A percentile compares a stretch with the other conserved stretches of the same genome.
Evolutionary conservation across 2,329 filamentous ascomycete species (phyloP).

Genomic region (Diaporthe sp.): DNA sequence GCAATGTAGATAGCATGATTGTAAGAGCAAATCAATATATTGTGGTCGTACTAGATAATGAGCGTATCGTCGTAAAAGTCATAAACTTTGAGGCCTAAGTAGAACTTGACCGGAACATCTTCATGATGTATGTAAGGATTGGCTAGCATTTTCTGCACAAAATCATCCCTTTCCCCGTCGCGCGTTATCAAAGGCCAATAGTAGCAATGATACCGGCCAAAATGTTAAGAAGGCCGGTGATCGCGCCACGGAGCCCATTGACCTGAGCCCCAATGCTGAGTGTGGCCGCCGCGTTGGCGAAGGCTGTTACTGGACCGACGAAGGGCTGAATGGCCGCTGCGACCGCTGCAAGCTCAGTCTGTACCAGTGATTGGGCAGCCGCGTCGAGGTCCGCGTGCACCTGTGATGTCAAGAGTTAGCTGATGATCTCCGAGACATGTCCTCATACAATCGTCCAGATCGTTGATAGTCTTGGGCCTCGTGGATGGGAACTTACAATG

Average conservation of each 20-base stretch:
- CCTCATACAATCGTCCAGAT: neutral
- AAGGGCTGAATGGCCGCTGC: neutral
- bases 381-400: conserved; percentile 4
- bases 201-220: neutral
- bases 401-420: neutral
- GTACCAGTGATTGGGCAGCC: neutral
- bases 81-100: neutral
- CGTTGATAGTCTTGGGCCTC: neutral
- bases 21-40: neutral
- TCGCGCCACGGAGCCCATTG: neutral
- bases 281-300: neutral
- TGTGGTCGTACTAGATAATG: neutral
- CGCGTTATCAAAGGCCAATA: neutral
- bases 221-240: neutral
- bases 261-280: conserved; percentile 2
- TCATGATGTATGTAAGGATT: neutral
- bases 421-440: neutral
- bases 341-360: neutral
- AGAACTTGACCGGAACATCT: neutral
- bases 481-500: neutral
- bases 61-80: neutral
- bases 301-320: neutral
- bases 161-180: neutral
- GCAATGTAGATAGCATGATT: neutral
- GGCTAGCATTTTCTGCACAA: neutral